Percentiles rank a stretch among this genome's conserved stretches.
Conservation (phyloP, 1,284 basidiomycete species). For the Pseudozyma sp. region DNA sequence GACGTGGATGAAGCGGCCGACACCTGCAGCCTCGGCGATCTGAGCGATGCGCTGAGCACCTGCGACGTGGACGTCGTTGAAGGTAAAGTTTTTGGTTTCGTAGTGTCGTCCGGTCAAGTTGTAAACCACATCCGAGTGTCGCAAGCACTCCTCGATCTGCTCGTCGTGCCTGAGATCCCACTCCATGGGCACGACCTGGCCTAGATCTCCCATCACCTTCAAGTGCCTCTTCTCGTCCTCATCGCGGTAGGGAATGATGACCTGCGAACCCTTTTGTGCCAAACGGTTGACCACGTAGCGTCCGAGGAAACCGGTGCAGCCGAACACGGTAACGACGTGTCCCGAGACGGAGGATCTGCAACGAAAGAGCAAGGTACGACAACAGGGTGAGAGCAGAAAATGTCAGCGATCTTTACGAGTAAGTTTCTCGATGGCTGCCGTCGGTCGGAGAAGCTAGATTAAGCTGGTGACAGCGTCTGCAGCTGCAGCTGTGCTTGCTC, state of each 20-base stretch:
- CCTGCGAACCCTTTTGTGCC: conserved; percentile 90
- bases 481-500: neutral
- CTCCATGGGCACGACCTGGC: conserved; percentile 96
- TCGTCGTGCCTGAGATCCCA: conserved; percentile 89
- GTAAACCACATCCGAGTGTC: conserved; percentile 97
- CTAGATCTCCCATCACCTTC: conserved; percentile 93
- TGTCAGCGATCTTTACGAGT: too few species aligned
- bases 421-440: too few species aligned
- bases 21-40: conserved; percentile 81
- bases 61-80: conserved; percentile 80
- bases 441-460: neutral
- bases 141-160: conserved; percentile 91
- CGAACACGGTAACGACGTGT: conserved; percentile 95
- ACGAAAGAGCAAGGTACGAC: neutral
- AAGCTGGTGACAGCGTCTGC: neutral
- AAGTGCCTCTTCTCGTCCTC: conserved; percentile 93
- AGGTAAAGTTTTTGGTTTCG: conserved; percentile 92
- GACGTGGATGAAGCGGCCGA: conserved; percentile 89
- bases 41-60: conserved; percentile 79
- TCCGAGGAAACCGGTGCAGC: conserved; percentile 93
- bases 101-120: conserved; percentile 90
- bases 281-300: conserved; percentile 81
- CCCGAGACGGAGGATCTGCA: conserved; percentile 63
- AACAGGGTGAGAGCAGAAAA: neutral
- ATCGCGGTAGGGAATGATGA: conserved; percentile 94